Evolutionary conservation across 192 early-diverging fungal genomes (phyloP), one percentile per base, ranked within the genome.

Genomic region (Blastocladiella britannica): DNA sequence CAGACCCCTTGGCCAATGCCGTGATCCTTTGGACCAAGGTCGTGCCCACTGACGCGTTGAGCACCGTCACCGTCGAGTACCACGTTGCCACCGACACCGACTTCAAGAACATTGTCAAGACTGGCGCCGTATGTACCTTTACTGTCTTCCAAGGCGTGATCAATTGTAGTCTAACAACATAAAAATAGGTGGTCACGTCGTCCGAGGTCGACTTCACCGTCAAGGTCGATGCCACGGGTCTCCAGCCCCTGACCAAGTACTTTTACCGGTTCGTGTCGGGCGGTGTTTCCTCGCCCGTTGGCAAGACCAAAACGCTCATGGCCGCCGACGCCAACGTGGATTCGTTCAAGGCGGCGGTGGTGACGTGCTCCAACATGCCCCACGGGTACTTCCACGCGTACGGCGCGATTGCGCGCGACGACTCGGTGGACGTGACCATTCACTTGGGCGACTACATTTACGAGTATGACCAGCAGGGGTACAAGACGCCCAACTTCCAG

Each of bases 381-480:
- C 20, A 27, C 3, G 70, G 70, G 5, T 71, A 63, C 55, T 71
- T 71, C 66, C 67, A 67, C 51, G 65, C 65, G 22, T 71, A 71
- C 51, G 51, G 54, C 26, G 51, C 51, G 30, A 63, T 71, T 28
- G 65, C 60, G 24, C 37, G 22, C 15, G 27, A 55, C 12, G 23
- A 29, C 9, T 65, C 64, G 23, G 58, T 71, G 23, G 70, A 71
- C 53, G 24, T 71, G 25, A 65, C 67, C 0, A 24, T 71, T 9
- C 66, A 68, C 47, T 52, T 72, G 5, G 70, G 70, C 1, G 70
- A 72, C 43, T 66, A 66, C 54, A 64, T 71, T 47, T 71, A 71
- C 57, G 66, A 71, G 37, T 71, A 71, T 28, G 23, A 12, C 1
- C 2, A 67, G 51, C 59, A 61, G 18, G 61, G 62, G 27, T 71